Percentiles rank a stretch among this genome's conserved stretches.
Conservation (phyloP, 768 basidiomycete genomes). For the Xerocomellus amylosporus region DNA sequence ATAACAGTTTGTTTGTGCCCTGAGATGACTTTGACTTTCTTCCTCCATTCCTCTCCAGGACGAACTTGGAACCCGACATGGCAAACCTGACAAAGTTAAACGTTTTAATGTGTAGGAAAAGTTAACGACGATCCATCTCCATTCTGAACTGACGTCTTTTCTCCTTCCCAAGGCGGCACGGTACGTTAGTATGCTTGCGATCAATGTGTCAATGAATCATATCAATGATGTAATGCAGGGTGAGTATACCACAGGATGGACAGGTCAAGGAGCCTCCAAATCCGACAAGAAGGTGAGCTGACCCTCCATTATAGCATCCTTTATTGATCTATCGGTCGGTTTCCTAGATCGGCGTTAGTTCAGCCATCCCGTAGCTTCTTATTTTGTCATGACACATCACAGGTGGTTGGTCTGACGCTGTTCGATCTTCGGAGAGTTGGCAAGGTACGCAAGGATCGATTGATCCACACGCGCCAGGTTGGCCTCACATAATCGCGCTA, state of each 20-base stretch:
- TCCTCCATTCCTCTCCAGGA: neutral
- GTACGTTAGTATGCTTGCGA: conserved; percentile 24
- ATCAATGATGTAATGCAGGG: conserved; percentile 40
- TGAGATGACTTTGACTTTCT: neutral
- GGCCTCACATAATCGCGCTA: conserved; percentile 25
- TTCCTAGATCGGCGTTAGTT: conserved; percentile 63
- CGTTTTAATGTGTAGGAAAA: conserved; percentile 70
- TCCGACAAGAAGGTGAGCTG: conserved; percentile 85
- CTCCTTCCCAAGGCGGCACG: conserved; percentile 41
- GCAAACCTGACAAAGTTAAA: conserved; percentile 53
- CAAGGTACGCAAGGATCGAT: conserved; percentile 48
- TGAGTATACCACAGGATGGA: conserved; percentile 96
- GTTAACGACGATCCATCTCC: neutral
- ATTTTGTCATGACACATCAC: conserved; percentile 14
- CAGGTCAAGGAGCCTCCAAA: conserved; percentile 84
- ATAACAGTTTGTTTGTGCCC: neutral
- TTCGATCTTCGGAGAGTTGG: conserved; percentile 85
- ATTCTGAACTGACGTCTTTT: conserved; percentile 4
- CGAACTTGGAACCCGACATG: conserved; percentile 32
- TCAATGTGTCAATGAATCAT: neutral
- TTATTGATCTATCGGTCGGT: neutral
- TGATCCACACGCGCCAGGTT: neutral
- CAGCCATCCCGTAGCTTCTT: conserved; percentile 3
- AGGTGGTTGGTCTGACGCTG: conserved; percentile 88
- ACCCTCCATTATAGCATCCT: neutral